A percentile compares a stretch with the other conserved stretches of the same genome.
phyloP scores from a whole-genome alignment of 163 green algal species.

The Smithsoniella earleae region DNA sequence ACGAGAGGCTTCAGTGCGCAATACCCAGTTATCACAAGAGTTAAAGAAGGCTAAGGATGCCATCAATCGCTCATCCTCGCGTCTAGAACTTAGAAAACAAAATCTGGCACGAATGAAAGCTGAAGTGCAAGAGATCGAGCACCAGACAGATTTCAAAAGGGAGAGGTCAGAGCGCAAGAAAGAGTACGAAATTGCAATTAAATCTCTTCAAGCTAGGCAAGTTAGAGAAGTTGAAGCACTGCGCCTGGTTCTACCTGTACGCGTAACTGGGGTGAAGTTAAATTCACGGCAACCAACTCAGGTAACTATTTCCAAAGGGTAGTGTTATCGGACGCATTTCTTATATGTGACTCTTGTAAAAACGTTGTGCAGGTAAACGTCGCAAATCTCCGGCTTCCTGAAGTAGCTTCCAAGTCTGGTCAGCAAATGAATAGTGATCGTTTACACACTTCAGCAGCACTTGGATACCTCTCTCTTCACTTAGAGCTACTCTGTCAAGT shows the following conservation, averaged over 20 bases:
- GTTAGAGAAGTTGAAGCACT: conserved; percentile 16
- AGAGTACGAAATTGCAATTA: neutral
- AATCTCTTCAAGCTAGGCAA: neutral
- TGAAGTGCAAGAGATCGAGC: neutral
- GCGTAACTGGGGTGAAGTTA: conserved; percentile 11
- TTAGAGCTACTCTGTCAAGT: neutral
- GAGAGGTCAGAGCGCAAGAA: conserved; percentile 6
- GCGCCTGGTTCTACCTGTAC: neutral
- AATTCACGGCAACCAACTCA: conserved; percentile 7
- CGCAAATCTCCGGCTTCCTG: neutral
- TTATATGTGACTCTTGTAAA: neutral
- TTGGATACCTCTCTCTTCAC: conserved; percentile 25
- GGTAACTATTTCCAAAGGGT: neutral
- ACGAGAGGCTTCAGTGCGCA: neutral
- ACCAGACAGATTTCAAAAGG: neutral
- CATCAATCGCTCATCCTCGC: neutral
- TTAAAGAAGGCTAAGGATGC: neutral
- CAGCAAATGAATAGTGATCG: neutral
- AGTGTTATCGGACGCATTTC: neutral
- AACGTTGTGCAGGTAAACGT: neutral
- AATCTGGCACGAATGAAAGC: neutral
- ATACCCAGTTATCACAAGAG: neutral
- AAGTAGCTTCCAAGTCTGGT: conserved; percentile 16
- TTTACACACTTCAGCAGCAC: neutral
- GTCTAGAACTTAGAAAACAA: neutral